Evolutionary conservation across 768 basidiomycete genomes (phyloP).

Genomic region (Trametes gibbosa): DNA sequence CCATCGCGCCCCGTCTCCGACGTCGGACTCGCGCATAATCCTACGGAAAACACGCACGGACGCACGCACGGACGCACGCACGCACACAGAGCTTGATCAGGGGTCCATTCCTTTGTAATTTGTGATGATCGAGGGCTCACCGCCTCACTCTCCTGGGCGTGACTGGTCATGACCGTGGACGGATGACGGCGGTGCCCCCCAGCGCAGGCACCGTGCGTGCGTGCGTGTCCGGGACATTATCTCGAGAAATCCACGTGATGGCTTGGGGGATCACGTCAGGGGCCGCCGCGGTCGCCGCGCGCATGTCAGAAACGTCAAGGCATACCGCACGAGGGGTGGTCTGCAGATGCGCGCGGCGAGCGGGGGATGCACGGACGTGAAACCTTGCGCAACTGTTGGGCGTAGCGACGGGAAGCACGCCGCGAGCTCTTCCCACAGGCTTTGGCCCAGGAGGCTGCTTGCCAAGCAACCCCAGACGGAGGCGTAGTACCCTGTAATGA

Average conservation of each 20-base stretch:
- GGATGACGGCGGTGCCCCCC: background rate
- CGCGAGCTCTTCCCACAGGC: too few relatives aligned
- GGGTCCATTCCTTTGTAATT: background rate
- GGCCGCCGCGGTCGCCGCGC: background rate
- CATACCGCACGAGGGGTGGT: background rate
- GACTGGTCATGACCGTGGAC: background rate
- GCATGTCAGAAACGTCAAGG: background rate
- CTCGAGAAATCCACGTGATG: too few relatives aligned
- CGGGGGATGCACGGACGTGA: background rate
- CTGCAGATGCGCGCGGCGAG: background rate
- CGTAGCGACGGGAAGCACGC: conserved; percentile 1
- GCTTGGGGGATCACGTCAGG: background rate
- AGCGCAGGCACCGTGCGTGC: background rate
- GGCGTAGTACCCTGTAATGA: background rate
- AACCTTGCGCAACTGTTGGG: conserved; percentile 8
- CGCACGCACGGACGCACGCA: background rate
- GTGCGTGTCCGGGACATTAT: background rate
- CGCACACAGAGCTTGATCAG: too few relatives aligned
- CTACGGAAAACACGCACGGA: background rate
- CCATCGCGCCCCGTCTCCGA: background rate
- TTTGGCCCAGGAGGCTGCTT: background rate
- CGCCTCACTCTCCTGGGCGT: too few relatives aligned
- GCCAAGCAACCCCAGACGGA: background rate
- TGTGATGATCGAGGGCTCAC: background rate
- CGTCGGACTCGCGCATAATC: background rate